Percentiles rank a stretch among this genome's conserved stretches.
These are phyloP conservation scores for Candida parachauliodes DNA, from an alignment of 805 yeast genomes.

Conservation along the genomic window DNA sequence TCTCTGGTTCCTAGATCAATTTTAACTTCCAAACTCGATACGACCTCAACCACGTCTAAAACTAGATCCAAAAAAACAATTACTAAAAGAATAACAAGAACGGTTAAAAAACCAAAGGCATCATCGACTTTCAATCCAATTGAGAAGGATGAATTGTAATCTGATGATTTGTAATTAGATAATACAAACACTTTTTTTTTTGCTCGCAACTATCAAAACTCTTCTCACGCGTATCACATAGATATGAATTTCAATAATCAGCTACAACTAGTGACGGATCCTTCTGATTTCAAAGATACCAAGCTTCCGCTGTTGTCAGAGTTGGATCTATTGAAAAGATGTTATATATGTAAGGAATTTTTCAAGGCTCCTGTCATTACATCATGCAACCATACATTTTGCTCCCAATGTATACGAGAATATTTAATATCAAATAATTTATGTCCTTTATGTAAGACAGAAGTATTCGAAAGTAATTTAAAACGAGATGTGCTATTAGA, in stretches of 20 bases:
- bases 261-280: constrained; percentile 48
- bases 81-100: constrained; percentile 11
- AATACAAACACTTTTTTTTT: neutral
- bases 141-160: constrained; percentile 14
- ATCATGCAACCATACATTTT: constrained; percentile 83
- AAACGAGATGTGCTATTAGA: constrained; percentile 68
- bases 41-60: neutral
- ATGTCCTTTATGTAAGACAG: constrained; percentile 78
- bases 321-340: constrained; percentile 69
- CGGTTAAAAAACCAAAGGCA: constrained; percentile 11
- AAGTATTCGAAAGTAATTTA: constrained; percentile 65
- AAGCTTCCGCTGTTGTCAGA: constrained; percentile 52
- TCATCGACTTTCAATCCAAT: constrained; percentile 7
- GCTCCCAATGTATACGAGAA: constrained; percentile 81
- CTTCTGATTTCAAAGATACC: constrained; percentile 65
- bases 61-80: constrained; percentile 4
- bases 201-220: neutral
- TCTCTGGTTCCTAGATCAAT: neutral
- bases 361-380: constrained; percentile 77
- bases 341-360: constrained; percentile 86
- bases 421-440: constrained; percentile 53
- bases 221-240: constrained; percentile 1
- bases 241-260: constrained; percentile 3
- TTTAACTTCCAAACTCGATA: neutral
- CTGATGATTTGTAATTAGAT: neutral